A percentile compares a stretch with the other conserved stretches of the same genome.
These are phyloP conservation scores for Diplodia sapinea DNA, from an alignment of 2,329 filamentous ascomycete genomes.

Conservation along the genomic window DNA sequence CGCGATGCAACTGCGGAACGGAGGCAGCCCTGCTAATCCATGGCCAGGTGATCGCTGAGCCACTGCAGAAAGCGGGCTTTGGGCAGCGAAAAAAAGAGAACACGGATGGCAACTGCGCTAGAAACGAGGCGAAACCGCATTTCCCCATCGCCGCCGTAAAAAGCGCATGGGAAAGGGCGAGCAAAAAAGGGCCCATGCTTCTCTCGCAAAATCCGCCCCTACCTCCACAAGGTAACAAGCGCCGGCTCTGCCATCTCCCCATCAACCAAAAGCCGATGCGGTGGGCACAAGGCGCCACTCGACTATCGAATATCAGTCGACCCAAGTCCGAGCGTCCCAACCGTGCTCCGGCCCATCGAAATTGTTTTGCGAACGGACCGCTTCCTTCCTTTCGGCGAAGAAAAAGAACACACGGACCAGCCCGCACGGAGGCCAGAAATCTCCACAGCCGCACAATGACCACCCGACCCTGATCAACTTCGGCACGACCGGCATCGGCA, in stretches of 20 bases:
- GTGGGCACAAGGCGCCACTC: neutral
- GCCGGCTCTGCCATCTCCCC: neutral
- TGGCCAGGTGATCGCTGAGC: neutral
- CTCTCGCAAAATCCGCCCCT: neutral
- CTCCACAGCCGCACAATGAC: neutral
- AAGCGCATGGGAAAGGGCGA: neutral
- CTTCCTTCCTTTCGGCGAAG: neutral
- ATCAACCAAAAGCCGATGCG: neutral
- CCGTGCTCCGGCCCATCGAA: neutral
- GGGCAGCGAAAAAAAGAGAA: neutral
- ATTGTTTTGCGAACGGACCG: neutral
- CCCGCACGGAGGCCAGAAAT: neutral
- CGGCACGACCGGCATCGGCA: neutral
- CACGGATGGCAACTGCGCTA: constrained; percentile 2
- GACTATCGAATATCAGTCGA: constrained; percentile 25
- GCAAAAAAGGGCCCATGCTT: too few relatives aligned
- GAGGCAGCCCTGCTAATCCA: neutral
- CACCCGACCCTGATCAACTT: neutral
- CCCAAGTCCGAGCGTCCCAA: constrained; percentile 3
- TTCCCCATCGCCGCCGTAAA: too few relatives aligned
- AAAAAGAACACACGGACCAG: neutral
- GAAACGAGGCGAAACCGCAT: neutral
- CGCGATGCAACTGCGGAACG: constrained; percentile 7
- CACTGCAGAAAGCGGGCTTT: too few relatives aligned
- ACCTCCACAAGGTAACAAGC: neutral